These are phyloP conservation scores for Scenedesmus sp. DNA, from an alignment of 163 green algal species.

Conservation along the genomic window DNA sequence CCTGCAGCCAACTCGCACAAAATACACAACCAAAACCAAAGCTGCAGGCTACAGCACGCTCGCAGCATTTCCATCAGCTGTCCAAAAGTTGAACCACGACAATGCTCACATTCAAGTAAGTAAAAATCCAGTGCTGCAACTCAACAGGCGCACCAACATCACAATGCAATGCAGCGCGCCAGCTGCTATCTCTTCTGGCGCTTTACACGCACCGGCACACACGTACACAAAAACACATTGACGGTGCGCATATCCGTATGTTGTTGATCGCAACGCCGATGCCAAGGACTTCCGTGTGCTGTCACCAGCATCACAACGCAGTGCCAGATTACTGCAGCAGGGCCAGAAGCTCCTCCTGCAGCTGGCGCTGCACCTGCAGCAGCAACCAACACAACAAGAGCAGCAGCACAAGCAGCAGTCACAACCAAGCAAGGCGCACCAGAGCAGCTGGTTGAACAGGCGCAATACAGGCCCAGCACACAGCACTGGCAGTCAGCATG, in stretches of 20 bases:
- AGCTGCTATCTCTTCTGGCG: too few relatives aligned
- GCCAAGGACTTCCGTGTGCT: too few relatives aligned
- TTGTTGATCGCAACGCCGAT: too few relatives aligned
- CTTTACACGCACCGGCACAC: too few relatives aligned
- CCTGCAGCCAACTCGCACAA: neutral
- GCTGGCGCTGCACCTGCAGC: neutral
- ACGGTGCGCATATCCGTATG: too few relatives aligned
- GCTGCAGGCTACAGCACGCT: neutral
- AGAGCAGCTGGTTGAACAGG: neutral
- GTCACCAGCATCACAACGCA: neutral
- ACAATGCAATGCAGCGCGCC: too few relatives aligned
- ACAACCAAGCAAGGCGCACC: neutral
- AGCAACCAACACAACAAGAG: neutral
- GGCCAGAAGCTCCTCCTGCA: neutral
- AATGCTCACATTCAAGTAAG: too few relatives aligned
- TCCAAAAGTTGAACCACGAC: too few relatives aligned
- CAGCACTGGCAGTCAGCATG: neutral
- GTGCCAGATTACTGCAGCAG: neutral
- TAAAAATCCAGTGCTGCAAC: too few relatives aligned
- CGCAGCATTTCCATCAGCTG: neutral
- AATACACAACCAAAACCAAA: neutral
- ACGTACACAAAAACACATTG: too few relatives aligned
- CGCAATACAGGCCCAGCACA: neutral
- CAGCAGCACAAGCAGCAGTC: neutral
- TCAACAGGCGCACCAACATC: too few relatives aligned